A percentile compares a stretch with the other conserved stretches of the same genome.
phyloP scores from a whole-genome alignment of 1,284 basidiomycete genomes.

The Xanthoconium separans region DNA sequence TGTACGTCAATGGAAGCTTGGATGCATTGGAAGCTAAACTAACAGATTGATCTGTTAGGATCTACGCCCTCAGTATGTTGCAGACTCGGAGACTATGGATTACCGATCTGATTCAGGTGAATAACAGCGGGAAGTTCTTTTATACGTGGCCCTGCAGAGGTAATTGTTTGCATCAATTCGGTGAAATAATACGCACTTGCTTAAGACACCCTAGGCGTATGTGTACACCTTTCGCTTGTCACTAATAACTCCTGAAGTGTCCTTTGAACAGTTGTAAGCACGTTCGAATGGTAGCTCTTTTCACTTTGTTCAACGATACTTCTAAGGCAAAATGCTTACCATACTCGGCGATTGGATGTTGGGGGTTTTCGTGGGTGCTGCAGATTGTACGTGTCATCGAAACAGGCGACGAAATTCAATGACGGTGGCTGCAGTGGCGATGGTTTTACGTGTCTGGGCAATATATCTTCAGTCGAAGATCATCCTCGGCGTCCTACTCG shows the following conservation, averaged over 20 bases:
- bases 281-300: background rate
- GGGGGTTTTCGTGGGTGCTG: background rate
- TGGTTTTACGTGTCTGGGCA: no score
- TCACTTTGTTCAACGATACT: background rate
- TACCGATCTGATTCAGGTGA: background rate
- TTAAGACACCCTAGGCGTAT: background rate
- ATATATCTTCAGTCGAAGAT: background rate
- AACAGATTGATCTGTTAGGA: background rate
- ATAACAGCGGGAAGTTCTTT: background rate
- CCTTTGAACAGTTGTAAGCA: slow-evolving; percentile 7
- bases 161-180: background rate
- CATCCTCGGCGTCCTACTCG: background rate
- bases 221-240: background rate
- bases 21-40: background rate
- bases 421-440: no score
- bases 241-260: background rate
- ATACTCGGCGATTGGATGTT: slow-evolving; percentile 2
- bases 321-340: background rate
- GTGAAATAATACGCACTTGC: background rate
- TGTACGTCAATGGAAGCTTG: background rate
- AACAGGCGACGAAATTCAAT: no score
- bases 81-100: background rate
- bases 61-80: background rate
- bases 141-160: background rate
- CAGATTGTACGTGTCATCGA: slow-evolving; percentile 7